Base-by-base conservation (phyloP, 148 eudicot species). In the Rhododendron vialii region DNA sequence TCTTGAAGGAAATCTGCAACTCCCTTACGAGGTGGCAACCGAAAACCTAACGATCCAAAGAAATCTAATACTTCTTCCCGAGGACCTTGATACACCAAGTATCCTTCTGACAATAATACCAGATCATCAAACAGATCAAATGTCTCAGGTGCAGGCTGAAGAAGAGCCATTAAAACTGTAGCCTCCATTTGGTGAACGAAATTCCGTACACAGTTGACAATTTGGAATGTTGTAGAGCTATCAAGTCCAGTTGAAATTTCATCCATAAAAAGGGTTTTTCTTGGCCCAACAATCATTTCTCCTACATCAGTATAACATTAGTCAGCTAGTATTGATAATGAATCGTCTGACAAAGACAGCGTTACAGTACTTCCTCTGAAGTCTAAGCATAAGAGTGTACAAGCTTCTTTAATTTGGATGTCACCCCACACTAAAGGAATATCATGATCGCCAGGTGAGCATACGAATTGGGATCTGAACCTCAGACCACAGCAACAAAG, bases 111-210 rank as follows among this genome's bases (percentile, higher is more conserved):
- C 45, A 95, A 88, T 88, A 95, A 71, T 41, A 95, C 84, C 57
- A 95, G 89, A 86, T 95, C 98, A 88, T 95, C 98, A 89, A 95
- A 95, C 57, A 94, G 92, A 48, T 95, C 94, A 84, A 92, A 95
- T 47, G 98, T 95, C 91, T 95, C 98, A 65, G 98, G 98, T n/a
- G 96, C 96, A 74, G 98, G 99, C 90, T 96, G 99, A 85, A 95
- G 98, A 88, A 96, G 98, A 84, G 99, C 95, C 95, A 95, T 93
- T 69, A 95, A 80, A 45, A 93, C 94, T 22, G 99, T 96, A 80
- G 90, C 99, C 86, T 96, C 96, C 94, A 95, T 94, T 67, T 88
- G 90, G 86, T 94, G 99, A 79, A 93, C 97, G 65, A 93, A 93
- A 86, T 95, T 92, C 88, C 90, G 80, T 57, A 91, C 14, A 87